These are phyloP conservation scores for Brachypodium distachyon DNA, from an alignment of 202 grass and related monocot species.

Conservation along the genomic window DNA sequence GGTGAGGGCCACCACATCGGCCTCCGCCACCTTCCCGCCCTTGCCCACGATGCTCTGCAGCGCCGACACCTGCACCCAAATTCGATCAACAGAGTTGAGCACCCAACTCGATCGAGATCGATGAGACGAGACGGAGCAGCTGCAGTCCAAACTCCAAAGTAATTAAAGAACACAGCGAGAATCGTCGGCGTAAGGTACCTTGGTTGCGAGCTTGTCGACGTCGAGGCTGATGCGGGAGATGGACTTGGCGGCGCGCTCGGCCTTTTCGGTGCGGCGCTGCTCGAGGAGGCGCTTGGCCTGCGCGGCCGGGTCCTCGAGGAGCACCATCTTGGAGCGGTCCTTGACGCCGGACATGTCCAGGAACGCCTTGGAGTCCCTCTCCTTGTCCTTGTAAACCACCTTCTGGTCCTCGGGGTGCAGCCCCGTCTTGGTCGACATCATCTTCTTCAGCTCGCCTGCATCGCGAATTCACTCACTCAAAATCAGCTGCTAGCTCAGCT, in stretches of 20 bases:
- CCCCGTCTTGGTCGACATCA: constrained; percentile 52
- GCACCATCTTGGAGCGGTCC: constrained; percentile 76
- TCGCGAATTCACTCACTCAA: neutral
- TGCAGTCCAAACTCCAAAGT: too few relatives aligned
- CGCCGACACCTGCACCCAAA: constrained; percentile 54
- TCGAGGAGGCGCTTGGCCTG: constrained; percentile 78
- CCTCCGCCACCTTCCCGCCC: constrained; percentile 68
- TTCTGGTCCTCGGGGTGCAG: constrained; percentile 93
- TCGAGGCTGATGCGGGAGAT: constrained; percentile 65
- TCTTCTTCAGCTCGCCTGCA: constrained; percentile 95
- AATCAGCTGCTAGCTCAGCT: neutral
- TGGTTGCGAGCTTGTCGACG: constrained; percentile 77
- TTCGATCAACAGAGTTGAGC: neutral
- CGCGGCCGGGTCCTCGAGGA: constrained; percentile 73
- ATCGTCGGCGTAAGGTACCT: too few relatives aligned
- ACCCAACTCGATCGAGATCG: neutral
- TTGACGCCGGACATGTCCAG: constrained; percentile 79
- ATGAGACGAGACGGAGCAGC: neutral
- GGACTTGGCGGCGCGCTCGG: constrained; percentile 63
- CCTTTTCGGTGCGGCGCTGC: constrained; percentile 56
- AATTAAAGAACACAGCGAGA: neutral
- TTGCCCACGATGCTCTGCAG: constrained; percentile 61
- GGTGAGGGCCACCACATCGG: constrained; percentile 65
- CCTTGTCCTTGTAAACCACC: constrained; percentile 88
- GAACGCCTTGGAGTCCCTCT: constrained; percentile 83